Evolutionary conservation across 371 early-diverging fungal genomes (phyloP).

Genomic region (Cladochytrium tenue): DNA sequence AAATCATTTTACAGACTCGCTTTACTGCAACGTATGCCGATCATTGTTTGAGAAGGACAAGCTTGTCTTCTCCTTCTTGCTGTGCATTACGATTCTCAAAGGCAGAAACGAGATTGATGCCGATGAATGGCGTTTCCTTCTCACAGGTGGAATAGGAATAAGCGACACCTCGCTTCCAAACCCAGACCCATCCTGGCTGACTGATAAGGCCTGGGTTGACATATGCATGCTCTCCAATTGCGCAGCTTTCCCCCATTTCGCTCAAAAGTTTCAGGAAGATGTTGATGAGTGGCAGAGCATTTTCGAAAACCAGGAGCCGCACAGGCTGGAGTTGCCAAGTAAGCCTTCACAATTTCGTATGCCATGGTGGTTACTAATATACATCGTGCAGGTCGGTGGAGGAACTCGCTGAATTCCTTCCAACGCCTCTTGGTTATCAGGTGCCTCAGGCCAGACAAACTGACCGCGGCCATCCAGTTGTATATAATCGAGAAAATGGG

Average conservation of each 20-base stretch:
- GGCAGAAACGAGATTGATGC: slow-evolving; percentile 43
- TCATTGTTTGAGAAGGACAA: slow-evolving; percentile 62
- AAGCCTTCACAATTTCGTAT: background rate
- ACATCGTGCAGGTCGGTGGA: slow-evolving; percentile 36
- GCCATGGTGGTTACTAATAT: background rate
- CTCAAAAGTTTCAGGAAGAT: slow-evolving; percentile 27
- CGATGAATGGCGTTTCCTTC: slow-evolving; percentile 52
- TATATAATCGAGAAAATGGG: slow-evolving; percentile 54
- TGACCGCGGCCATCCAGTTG: slow-evolving; percentile 38
- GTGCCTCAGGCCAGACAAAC: slow-evolving; percentile 52
- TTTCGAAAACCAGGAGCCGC: slow-evolving; percentile 50
- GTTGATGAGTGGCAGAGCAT: slow-evolving; percentile 45
- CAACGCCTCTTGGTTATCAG: slow-evolving; percentile 48
- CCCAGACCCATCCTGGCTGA: slow-evolving; percentile 50
- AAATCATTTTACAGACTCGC: slow-evolving; percentile 47
- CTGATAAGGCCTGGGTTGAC: slow-evolving; percentile 51
- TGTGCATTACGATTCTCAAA: slow-evolving; percentile 43
- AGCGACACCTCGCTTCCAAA: slow-evolving; percentile 27
- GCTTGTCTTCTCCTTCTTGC: slow-evolving; percentile 55
- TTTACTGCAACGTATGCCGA: slow-evolving; percentile 55
- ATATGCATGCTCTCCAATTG: slow-evolving; percentile 38
- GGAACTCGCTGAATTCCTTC: slow-evolving; percentile 37
- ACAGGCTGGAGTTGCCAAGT: slow-evolving; percentile 42
- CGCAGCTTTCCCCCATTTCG: slow-evolving; percentile 33
- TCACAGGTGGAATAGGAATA: slow-evolving; percentile 53